Evolutionary conservation across 495 filamentous ascomycete genomes (phyloP).

Genomic region (Neurospora discreta): DNA sequence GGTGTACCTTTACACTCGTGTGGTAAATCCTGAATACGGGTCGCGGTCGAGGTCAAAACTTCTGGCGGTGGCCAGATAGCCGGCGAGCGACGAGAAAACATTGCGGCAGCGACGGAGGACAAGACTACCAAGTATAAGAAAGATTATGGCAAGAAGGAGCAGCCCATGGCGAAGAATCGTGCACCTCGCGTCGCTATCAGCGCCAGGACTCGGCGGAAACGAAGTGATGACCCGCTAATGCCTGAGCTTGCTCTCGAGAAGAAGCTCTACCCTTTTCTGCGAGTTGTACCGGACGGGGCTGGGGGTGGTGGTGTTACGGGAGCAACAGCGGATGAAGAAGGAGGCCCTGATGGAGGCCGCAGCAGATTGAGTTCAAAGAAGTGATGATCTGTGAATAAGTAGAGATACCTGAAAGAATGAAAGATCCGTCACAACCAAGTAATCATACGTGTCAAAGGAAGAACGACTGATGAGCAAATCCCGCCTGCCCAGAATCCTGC

Average conservation of each 20-base stretch:
- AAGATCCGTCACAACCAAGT: not conserved
- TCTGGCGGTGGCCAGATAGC: not conserved
- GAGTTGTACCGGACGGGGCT: not conserved
- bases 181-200: not conserved
- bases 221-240: not conserved
- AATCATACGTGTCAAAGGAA: not conserved
- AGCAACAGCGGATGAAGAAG: not conserved
- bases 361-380: not conserved
- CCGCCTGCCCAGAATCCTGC: not conserved
- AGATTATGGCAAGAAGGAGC: not conserved
- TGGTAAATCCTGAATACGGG: no score
- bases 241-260: not conserved
- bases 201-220: not conserved
- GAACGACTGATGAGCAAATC: not conserved
- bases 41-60: not conserved
- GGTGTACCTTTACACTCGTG: not conserved
- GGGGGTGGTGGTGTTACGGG: not conserved
- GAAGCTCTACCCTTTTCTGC: not conserved
- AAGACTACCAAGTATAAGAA: not conserved
- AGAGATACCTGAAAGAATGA: no score
- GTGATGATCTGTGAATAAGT: not conserved
- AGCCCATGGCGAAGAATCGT: not conserved
- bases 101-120: not conserved
- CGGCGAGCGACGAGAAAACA: not conserved
- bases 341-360: not conserved